A percentile compares a stretch with the other conserved stretches of the same genome.
Evolutionary conservation across 768 basidiomycete species (phyloP).

Genomic region (Termitomyces sp.): DNA sequence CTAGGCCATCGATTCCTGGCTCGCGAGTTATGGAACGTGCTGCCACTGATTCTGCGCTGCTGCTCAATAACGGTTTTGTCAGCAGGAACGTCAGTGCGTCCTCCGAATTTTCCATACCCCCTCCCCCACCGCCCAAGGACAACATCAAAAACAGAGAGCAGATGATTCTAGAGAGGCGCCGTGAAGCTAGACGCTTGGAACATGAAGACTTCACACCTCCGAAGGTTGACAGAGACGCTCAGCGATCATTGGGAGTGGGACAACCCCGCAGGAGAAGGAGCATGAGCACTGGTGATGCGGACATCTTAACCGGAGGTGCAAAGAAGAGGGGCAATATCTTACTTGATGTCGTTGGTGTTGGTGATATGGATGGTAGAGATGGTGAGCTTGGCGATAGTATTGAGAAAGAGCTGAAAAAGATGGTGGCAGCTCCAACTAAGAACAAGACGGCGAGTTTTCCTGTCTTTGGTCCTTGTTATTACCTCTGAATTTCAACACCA

Average conservation of each 20-base stretch:
- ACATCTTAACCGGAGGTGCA: constrained; percentile 34
- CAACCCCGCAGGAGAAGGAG: constrained; percentile 64
- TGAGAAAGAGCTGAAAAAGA: constrained; percentile 65
- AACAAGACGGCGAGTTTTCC: constrained; percentile 38
- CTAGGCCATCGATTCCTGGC: constrained; percentile 12
- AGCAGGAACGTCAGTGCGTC: constrained; percentile 41
- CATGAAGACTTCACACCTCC: constrained; percentile 33
- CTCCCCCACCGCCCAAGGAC: constrained; percentile 60
- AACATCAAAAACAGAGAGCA: constrained; percentile 64
- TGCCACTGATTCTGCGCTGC: constrained; percentile 46
- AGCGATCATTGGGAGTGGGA: constrained; percentile 32
- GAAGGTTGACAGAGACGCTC: constrained; percentile 8
- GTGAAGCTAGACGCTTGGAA: constrained; percentile 55
- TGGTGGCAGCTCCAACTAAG: constrained; percentile 38
- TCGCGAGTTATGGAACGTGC: constrained; percentile 36
- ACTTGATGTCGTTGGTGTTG: constrained; percentile 32
- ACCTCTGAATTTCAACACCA: constrained; percentile 26
- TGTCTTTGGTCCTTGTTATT: constrained; percentile 2
- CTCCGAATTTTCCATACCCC: constrained; percentile 35
- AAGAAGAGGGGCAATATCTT: constrained; percentile 32
- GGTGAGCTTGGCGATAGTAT: constrained; percentile 67
- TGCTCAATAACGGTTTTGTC: constrained; percentile 32
- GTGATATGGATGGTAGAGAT: constrained; percentile 29
- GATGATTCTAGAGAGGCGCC: constrained; percentile 66
- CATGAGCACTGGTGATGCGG: constrained; percentile 75